Conservation (phyloP, 805 yeast species). For the Schwanniomyces pseudopolymorphus region DNA sequence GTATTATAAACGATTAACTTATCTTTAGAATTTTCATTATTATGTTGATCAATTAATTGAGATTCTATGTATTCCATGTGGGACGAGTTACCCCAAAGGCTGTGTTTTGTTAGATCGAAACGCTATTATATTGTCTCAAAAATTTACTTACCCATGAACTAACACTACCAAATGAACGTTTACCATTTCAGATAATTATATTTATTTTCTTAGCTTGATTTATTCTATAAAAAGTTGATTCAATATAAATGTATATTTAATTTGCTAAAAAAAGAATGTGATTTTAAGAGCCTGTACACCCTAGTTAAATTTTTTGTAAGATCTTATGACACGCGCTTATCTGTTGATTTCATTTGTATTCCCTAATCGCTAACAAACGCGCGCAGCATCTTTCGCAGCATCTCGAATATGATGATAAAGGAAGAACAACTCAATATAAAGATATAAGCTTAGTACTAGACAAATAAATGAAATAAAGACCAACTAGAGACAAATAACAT, state of each 20-base stretch:
- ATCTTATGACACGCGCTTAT: too few relatives aligned
- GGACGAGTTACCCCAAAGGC: conserved; percentile 72
- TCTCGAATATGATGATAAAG: too few relatives aligned
- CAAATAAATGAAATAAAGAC: too few relatives aligned
- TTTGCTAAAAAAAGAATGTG: neutral
- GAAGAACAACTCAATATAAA: too few relatives aligned
- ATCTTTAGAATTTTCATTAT: conserved; percentile 9
- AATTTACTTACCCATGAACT: conserved; percentile 63
- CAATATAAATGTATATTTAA: neutral
- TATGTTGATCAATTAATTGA: conserved; percentile 36
- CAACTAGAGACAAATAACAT: too few relatives aligned
- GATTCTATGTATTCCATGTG: conserved; percentile 64
- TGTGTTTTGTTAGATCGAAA: conserved; percentile 1
- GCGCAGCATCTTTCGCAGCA: too few relatives aligned
- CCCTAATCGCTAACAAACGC: too few relatives aligned
- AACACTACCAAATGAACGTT: conserved; percentile 64
- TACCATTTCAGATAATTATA: conserved; percentile 21
- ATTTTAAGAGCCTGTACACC: too few relatives aligned
- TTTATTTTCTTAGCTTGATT: too few relatives aligned
- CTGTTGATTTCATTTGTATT: too few relatives aligned
- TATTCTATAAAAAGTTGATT: neutral
- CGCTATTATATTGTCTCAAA: neutral
- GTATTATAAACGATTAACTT: conserved; percentile 49
- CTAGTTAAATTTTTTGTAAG: too few relatives aligned
- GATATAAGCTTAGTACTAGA: too few relatives aligned